A percentile compares a stretch with the other conserved stretches of the same genome.
These are phyloP conservation scores for Dactylorhiza incarnata DNA, from an alignment of 106 monocot genomes.

Conservation along the genomic window DNA sequence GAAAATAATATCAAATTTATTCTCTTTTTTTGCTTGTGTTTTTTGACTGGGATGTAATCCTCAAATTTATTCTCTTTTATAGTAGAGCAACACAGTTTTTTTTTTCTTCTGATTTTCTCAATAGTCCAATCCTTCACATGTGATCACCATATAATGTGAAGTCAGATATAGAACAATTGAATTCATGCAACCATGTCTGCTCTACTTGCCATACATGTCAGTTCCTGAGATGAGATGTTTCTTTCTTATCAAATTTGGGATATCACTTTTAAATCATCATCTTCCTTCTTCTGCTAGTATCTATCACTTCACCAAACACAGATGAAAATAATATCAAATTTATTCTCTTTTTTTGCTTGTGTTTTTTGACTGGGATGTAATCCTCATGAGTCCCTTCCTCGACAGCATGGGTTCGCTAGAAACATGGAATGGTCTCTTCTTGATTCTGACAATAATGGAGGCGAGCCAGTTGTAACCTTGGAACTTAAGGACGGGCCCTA, in stretches of 20 bases:
- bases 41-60: not conserved
- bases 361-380: not conserved
- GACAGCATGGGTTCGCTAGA: constrained; percentile 94
- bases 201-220: not conserved
- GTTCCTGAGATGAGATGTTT: not conserved
- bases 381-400: constrained; percentile 2
- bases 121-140: not conserved
- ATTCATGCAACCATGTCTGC: not conserved
- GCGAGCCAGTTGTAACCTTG: constrained; percentile 52
- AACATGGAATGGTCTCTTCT: constrained; percentile 86
- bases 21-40: not conserved
- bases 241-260: not conserved
- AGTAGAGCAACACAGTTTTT: not conserved
- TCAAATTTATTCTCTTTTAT: not conserved
- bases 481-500: constrained; percentile 74
- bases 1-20: not conserved
- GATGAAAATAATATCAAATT: not conserved
- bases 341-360: not conserved
- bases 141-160: constrained; percentile 2
- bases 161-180: not conserved
- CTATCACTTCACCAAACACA: not conserved
- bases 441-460: constrained; percentile 60
- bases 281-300: not conserved
- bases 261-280: not conserved
- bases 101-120: not conserved